Conservation (phyloP, 306 rosid species). For the Vigna trinervia region DNA sequence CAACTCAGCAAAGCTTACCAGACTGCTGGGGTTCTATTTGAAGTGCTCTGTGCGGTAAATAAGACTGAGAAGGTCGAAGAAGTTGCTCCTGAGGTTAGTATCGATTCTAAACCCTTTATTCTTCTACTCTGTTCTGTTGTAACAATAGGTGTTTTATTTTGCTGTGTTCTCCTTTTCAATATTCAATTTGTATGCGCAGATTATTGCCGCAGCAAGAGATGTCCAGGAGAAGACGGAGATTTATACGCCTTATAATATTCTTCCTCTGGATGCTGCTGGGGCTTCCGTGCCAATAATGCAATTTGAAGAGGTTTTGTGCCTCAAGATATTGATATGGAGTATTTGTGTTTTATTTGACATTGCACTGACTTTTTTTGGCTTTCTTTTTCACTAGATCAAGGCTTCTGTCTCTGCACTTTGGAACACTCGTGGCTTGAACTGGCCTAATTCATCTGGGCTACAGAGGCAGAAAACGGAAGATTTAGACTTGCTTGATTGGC, state of each 20-base stretch:
- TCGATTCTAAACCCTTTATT: conserved; percentile 26
- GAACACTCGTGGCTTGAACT: conserved; percentile 85
- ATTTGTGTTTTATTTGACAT: conserved; percentile 38
- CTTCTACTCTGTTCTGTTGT: conserved; percentile 23
- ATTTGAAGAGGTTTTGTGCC: conserved; percentile 80
- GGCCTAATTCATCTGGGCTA: conserved; percentile 87
- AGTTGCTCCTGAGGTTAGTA: conserved; percentile 97
- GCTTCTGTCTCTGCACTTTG: conserved; percentile 86
- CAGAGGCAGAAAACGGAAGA: conserved; percentile 80
- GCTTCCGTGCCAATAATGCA: conserved; percentile 91
- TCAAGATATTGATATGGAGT: conserved; percentile 7
- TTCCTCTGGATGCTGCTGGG: conserved; percentile 97
- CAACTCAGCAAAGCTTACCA: conserved; percentile 96
- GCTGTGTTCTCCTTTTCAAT: background rate
- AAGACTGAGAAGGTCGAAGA: conserved; percentile 97
- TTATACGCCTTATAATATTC: conserved; percentile 89
- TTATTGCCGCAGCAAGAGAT: conserved; percentile 96
- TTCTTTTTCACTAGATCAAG: conserved; percentile 66
- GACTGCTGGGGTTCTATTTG: conserved; percentile 94
- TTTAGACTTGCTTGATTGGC: conserved; percentile 94
- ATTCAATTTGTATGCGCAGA: conserved; percentile 56
- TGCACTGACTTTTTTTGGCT: conserved; percentile 42
- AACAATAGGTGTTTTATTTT: background rate
- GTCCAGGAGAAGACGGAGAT: conserved; percentile 97
- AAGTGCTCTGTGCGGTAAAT: conserved; percentile 96